phyloP scores from a whole-genome alignment of 768 basidiomycete species.

The Mycena belliarum region DNA sequence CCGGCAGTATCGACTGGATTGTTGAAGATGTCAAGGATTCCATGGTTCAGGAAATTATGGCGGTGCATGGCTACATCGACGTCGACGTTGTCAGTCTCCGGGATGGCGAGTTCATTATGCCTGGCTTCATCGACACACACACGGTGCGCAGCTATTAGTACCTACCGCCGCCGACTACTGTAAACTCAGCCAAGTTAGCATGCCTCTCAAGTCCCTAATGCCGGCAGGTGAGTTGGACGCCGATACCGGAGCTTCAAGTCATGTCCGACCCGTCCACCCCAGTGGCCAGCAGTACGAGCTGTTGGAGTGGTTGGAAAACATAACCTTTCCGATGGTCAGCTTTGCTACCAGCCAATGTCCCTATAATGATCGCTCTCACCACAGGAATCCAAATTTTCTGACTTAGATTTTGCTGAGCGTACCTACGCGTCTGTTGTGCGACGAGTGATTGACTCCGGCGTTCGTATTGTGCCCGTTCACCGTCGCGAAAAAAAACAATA shows the following conservation, averaged over 20 bases:
- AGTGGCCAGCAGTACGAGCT: constrained; percentile 87
- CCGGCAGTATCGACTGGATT: constrained; percentile 73
- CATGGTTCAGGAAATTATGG: constrained; percentile 50
- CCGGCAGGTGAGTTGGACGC: constrained; percentile 51
- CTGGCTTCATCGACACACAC: constrained; percentile 92
- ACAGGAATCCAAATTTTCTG: constrained; percentile 68
- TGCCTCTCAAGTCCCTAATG: constrained; percentile 78
- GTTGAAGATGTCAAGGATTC: constrained; percentile 54
- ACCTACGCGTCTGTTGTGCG: constrained; percentile 74
- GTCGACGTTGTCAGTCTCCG: constrained; percentile 44
- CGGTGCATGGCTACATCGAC: constrained; percentile 49
- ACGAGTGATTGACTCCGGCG: constrained; percentile 71
- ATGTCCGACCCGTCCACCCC: constrained; percentile 4
- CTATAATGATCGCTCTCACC: no score
- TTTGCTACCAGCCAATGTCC: neutral
- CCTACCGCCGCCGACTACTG: no score
- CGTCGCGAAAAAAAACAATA: neutral
- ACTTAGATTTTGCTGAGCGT: constrained; percentile 65
- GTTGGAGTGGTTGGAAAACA: constrained; percentile 80
- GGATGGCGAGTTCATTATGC: constrained; percentile 72
- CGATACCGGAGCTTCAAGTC: neutral
- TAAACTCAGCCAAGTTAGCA: constrained; percentile 47
- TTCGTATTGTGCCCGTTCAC: constrained; percentile 41
- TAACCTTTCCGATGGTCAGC: constrained; percentile 75
- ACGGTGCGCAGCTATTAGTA: constrained; percentile 53